Base-by-base conservation (phyloP, 768 basidiomycete species). In the Heimioporus sp. region DNA sequence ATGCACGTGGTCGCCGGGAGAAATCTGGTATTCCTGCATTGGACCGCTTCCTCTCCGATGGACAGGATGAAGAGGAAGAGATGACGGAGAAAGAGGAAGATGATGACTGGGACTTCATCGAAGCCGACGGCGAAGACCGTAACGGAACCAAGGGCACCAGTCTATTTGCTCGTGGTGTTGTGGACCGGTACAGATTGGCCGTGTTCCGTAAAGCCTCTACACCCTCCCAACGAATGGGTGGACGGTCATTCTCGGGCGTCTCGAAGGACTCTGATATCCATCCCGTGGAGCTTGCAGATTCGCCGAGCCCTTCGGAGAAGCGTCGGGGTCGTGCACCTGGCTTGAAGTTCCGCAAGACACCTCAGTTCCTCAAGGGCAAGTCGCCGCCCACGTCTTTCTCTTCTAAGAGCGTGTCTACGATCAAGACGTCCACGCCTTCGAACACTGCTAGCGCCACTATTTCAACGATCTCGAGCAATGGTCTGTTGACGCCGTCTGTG, bases 61-160 rank as follows among this genome's bases (percentile, higher is more conserved):
- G 68, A 36, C 71, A 70, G 52, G 75, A 76, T 28, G 76, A 73
- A 52, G 76, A 77, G 16, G 74, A 61, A 2, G 72, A 72, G 30
- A 65, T 63, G 49, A 73, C 72, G 17, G 76, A 77, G 60, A 72
- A 50, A 46, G 70, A 71, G 17, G 83, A 86, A 48, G 91, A 92
- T 46, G 88, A 92, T 38, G 92, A 93, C 51, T 96, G 93, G 92
- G 92, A 94, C 78, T 81, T 94, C 56, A 79, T 96, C 54, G 90
- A 92, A 36, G 88, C 73, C 6, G 86, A 87, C 56, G 84, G 82
- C n/a, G 90, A 91, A 64, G 91, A 92, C 51, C 78, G 85, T 54
- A 92, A 93, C 55, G 90, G 91, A 16, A 73, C 85, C 21, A 84
- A 85, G 63, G 90, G 84, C 8, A 81, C 83, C 17, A 93, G 86